Evolutionary conservation across 1,139 yeast species (phyloP), one percentile per base, ranked within the genome.

Genomic region (Lodderomyces theae): DNA sequence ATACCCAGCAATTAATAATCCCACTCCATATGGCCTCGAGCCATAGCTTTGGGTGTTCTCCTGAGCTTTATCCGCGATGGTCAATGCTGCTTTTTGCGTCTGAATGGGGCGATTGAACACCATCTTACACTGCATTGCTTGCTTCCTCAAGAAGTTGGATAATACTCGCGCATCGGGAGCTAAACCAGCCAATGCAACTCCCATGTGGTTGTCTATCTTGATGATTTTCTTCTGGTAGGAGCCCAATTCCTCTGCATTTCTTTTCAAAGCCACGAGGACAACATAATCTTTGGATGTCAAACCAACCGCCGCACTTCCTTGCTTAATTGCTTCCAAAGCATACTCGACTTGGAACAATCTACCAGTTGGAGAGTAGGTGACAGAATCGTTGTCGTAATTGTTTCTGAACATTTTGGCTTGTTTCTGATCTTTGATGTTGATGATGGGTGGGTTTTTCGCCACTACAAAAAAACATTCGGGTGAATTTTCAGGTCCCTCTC

Each of bases 81-180:
- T 70, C 53, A 80, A 74, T 12, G 88, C 96, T 2, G 97, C 96
- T 52, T 84, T 82, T 40, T 85, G 80, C 18, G 92, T 81, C 50
- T 87, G 84, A 50, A 94, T 71, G n/a, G 96, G 92, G 54, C 96
- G 79, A 64, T 88, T 85, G 67, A 79, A 92, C 33, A 90, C 82
- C 76, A 92, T 77, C 56, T 80, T 85, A 31, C 94, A 85, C 50
- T 85, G 79, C 83, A 90, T 83, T 37, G 97, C 95, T 60, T 89
- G 95, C 56, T 88, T 90, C 60, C 98, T 80, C 56, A 92, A 72
- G 63, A 72, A 90, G 60, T 89, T 92, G 42, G 96, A 83, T 53
- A 88, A 69, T 39, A 92, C 95, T 51, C 99, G 77, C 22, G 97
- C 98, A 62, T 92, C 99, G 18, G 99, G 97, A 0, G 98, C 97